phyloP scores from a whole-genome alignment of 805 yeast genomes.

The Zygosaccharomyces bailii region DNA sequence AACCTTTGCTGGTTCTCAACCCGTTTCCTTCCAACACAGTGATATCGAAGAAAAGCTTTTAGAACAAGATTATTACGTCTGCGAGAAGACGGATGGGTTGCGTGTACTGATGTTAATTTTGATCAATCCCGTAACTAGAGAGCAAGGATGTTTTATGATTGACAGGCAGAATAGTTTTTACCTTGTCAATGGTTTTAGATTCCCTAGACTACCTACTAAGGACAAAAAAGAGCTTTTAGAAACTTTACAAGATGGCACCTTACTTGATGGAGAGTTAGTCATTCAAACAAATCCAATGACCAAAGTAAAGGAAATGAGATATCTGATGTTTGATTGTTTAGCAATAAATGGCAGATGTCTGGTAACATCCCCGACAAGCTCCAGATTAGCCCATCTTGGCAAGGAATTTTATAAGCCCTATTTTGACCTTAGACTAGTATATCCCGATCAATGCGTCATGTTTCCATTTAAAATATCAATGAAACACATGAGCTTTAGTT shows the following conservation, averaged over 20 bases:
- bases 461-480: slow-evolving; percentile 85
- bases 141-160: slow-evolving; percentile 85
- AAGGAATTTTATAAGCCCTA: slow-evolving; percentile 81
- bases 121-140: slow-evolving; percentile 61
- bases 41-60: slow-evolving; percentile 63
- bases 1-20: slow-evolving; percentile 89
- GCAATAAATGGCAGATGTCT: slow-evolving; percentile 75
- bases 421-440: slow-evolving; percentile 58
- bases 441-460: slow-evolving; percentile 68
- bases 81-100: slow-evolving; percentile 94
- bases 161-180: slow-evolving; percentile 87
- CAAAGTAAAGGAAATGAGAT: slow-evolving; percentile 64
- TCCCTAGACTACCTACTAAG: slow-evolving; percentile 52
- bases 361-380: slow-evolving; percentile 67
- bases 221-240: slow-evolving; percentile 34
- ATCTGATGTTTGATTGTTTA: slow-evolving; percentile 86
- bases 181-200: slow-evolving; percentile 77
- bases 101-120: slow-evolving; percentile 73
- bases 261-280: slow-evolving; percentile 93
- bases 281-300: slow-evolving; percentile 55
- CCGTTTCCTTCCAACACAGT: slow-evolving; percentile 77
- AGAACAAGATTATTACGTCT: slow-evolving; percentile 80
- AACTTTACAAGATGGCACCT: slow-evolving; percentile 77
- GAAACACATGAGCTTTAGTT: slow-evolving; percentile 84
- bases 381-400: slow-evolving; percentile 82